phyloP scores from a whole-genome alignment of 176 grass and related monocot species.

The Phyllostachys edulis region DNA sequence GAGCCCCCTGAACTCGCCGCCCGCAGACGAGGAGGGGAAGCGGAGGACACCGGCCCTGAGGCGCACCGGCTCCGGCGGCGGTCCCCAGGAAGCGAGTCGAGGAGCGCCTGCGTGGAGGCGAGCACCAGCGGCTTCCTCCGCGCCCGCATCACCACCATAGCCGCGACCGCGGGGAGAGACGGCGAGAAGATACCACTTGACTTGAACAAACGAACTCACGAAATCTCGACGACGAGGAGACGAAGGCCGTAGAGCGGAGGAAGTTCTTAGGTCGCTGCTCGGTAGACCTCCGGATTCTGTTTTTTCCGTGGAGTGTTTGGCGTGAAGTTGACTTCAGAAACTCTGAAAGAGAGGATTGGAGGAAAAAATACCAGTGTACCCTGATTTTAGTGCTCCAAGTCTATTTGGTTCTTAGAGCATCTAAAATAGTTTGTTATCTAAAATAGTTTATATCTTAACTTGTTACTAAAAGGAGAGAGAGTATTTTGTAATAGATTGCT shows the following conservation, averaged over 20 bases:
- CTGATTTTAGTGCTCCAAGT: too few species aligned
- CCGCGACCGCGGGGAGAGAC: background rate
- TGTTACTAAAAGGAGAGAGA: too few species aligned
- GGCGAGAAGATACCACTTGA: background rate
- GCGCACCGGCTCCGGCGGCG: slow-evolving; percentile 38
- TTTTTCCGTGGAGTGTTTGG: too few species aligned
- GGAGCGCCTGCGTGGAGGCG: slow-evolving; percentile 64
- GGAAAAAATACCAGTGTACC: too few species aligned
- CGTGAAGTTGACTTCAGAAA: too few species aligned
- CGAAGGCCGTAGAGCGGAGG: background rate
- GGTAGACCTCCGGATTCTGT: too few species aligned
- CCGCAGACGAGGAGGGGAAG: slow-evolving; percentile 27
- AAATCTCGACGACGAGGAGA: background rate
- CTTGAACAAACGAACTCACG: background rate
- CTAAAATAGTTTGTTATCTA: too few species aligned
- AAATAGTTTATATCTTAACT: too few species aligned
- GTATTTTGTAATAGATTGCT: too few species aligned
- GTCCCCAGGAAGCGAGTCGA: slow-evolving; percentile 66
- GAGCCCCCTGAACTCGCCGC: slow-evolving; percentile 51
- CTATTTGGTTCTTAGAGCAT: too few species aligned
- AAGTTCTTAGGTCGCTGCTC: too few species aligned
- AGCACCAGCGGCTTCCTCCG: slow-evolving; percentile 78
- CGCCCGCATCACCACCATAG: slow-evolving; percentile 60
- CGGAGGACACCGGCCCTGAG: slow-evolving; percentile 71
- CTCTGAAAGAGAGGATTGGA: too few species aligned